These are phyloP conservation scores for Amphibolis antarctica DNA, from an alignment of 106 monocot genomes.

Conservation along the genomic window DNA sequence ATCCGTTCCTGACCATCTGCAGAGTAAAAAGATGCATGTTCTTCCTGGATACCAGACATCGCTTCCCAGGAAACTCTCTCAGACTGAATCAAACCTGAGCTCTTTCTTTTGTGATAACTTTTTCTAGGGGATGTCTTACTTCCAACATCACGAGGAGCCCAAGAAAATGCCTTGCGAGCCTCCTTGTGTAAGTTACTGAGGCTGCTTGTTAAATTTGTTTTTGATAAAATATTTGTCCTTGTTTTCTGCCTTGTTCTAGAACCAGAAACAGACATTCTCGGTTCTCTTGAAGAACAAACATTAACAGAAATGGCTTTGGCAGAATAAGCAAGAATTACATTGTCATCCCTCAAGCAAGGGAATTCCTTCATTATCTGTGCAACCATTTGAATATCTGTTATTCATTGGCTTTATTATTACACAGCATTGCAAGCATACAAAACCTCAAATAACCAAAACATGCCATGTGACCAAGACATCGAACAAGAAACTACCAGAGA, in stretches of 20 bases:
- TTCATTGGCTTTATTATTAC: neutral
- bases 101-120: conserved; percentile 67
- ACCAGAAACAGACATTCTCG: conserved; percentile 41
- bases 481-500: conserved; percentile 40
- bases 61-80: conserved; percentile 50
- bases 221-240: conserved; percentile 28
- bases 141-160: conserved; percentile 67
- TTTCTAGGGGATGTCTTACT: conserved; percentile 45
- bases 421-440: neutral
- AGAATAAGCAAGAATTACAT: conserved; percentile 58
- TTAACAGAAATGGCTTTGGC: conserved; percentile 74
- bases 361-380: conserved; percentile 87
- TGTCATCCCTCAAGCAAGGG: conserved; percentile 77
- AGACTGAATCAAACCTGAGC: conserved; percentile 36
- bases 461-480: neutral
- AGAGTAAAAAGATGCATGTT: conserved; percentile 25
- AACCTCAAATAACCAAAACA: neutral
- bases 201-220: conserved; percentile 58
- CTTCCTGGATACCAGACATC: conserved; percentile 58
- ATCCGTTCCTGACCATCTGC: conserved; percentile 66
- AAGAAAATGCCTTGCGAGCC: conserved; percentile 81
- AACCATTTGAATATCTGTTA: neutral
- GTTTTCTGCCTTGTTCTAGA: conserved; percentile 60
- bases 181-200: conserved; percentile 78
- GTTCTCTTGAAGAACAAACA: conserved; percentile 52